phyloP scores from a whole-genome alignment of 2,329 filamentous ascomycete species.

The Trichoderma arundinaceum region DNA sequence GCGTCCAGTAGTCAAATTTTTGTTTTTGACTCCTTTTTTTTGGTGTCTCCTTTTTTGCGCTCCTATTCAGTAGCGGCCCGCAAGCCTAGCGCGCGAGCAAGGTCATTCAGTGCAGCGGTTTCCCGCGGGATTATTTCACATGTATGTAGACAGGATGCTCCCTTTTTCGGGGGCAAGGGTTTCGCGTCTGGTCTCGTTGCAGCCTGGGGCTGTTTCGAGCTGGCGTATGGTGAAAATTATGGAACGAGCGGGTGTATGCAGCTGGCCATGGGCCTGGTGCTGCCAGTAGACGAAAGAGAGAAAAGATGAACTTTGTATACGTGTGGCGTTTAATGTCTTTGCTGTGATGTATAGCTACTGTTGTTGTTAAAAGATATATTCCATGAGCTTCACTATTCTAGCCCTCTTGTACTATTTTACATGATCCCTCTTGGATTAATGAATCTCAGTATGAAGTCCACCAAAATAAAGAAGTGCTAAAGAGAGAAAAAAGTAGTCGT shows the following conservation, averaged over 20 bases:
- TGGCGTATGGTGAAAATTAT: background rate
- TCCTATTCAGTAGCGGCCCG: no score
- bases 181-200: background rate
- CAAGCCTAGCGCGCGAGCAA: no score
- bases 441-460: no score
- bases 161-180: background rate
- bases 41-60: background rate
- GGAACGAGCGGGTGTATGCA: background rate
- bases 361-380: background rate
- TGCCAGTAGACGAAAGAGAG: background rate
- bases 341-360: background rate
- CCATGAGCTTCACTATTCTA: no score
- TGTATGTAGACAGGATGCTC: conserved; percentile 9
- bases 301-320: conserved; percentile 6
- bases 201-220: background rate
- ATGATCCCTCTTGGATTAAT: no score
- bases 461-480: no score
- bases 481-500: background rate
- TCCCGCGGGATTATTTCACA: background rate
- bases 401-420: no score
- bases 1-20: no score
- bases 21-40: no score
- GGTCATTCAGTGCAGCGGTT: no score
- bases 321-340: background rate
- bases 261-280: background rate